These are phyloP conservation scores for Luffa acutangula DNA, from an alignment of 306 rosid species.

Conservation along the genomic window DNA sequence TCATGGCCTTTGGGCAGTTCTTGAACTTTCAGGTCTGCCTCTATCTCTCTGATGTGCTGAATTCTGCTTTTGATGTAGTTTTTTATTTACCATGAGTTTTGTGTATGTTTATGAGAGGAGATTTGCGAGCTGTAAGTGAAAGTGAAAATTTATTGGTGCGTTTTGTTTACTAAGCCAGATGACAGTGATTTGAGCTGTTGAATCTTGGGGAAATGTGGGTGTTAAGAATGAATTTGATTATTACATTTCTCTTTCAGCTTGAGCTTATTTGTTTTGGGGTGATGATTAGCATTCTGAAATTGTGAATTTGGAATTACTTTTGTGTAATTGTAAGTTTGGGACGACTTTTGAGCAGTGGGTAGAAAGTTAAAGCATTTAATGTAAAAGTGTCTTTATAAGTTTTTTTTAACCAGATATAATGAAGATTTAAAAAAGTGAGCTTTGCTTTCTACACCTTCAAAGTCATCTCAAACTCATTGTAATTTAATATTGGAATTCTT, in stretches of 20 bases:
- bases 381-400: not conserved
- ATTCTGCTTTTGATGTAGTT: not conserved
- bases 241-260: not conserved
- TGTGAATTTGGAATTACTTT: not conserved
- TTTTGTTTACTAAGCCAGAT: not conserved
- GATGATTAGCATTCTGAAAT: not conserved
- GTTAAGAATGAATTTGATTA: not conserved
- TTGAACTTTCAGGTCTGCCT: slow-evolving; percentile 61
- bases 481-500: not conserved
- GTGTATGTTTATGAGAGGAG: not conserved
- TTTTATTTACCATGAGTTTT: not conserved
- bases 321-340: not conserved
- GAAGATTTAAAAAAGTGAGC: not conserved
- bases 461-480: not conserved
- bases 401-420: not conserved
- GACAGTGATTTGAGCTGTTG: not conserved
- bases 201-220: not conserved
- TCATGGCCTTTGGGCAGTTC: slow-evolving; percentile 69
- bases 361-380: not conserved
- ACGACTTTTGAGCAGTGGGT: not conserved
- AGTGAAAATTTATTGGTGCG: not conserved
- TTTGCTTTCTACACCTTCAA: not conserved
- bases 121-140: not conserved
- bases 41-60: not conserved
- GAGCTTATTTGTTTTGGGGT: not conserved